Base-by-base conservation (phyloP, 148 eudicot species). In the Salicornia ramosissima region DNA sequence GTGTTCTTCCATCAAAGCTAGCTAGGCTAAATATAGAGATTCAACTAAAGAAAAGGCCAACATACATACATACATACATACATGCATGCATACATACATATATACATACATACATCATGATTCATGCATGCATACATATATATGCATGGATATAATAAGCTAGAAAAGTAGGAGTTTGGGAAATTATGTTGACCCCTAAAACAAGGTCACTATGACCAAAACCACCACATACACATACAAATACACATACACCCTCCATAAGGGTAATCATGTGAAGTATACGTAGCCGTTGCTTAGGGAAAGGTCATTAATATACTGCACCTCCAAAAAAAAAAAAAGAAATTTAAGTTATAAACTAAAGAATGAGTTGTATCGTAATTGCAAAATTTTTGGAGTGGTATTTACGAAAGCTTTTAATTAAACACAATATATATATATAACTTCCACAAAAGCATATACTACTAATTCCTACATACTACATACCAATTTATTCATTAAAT, bases 251-350 rank as follows among this genome's bases (percentile, higher is more conserved):
- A n/a, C n/a, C n/a, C n/a, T n/a, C n/a, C n/a, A n/a, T n/a, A n/a
- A n/a, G n/a, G n/a, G n/a, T n/a, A n/a, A n/a, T 59, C 56, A 76
- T 52, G 60, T 76, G 79, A 70, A 63, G 65, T 10, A 63, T 70
- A 64, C 78, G 74, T 70, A 53, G 73, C 8, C 22, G 30, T 51
- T 19, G 61, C 49, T 30, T 49, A 46, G 40, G 55, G 55, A 34
- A 11, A 12, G 55, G 46, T 10, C 9, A 22, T 22, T 60, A 58
- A 19, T 30, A 56, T 18, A 18, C n/a, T 12, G 14, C 24, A 25
- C 59, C 16, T 34, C 4, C 14, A 50, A 45, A 42, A n/a, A 64
- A 45, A 14, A 3, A 4, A 19, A 26, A 46, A 43, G 0, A 46
- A 26, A 8, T 28, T 6, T 29, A 3, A 2, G 6, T 49, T 19